Evolutionary conservation across 2,329 filamentous ascomycete species (phyloP), one percentile per base, ranked within the genome.

Genomic region (Aspergillus proliferans): DNA sequence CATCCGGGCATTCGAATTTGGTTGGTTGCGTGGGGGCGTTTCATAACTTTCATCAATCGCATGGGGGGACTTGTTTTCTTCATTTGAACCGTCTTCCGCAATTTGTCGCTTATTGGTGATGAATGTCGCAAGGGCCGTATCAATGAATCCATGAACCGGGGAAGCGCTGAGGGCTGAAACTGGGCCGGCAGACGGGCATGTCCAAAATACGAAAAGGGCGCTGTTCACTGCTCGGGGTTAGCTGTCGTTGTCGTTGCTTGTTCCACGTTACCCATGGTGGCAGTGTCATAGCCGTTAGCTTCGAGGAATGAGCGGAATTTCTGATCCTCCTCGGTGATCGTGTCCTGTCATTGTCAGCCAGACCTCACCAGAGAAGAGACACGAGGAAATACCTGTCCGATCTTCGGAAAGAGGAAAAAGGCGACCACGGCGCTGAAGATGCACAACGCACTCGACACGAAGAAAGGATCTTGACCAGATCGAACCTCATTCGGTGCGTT

Each of bases 391-490:
- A 71, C 73, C 65, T 76, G 82, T 9, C 83, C 83, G 52, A 96
- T 86, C 43, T 87, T 72, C 0, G 91, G 91, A 45, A 95, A 68
- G 50, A 80, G 78, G 58, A 89, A 80, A 7, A 86, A 72, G 1
- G 82, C 81, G 24, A 91, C 66, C 8, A 72, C 69, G 0, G 87
- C 88, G 2, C 83, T 85, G 44, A 95, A 74, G n/a, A 94, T 69
- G 57, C 88, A 93, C 48, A 95, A 69, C 21, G 80, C 75, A 36
- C 84, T 86, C 2, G 84, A 85, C n/a, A 96, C 88, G 68, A 84
- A 95, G 72, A 95, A 96, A 0, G 90, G 90, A 57, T 94, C 89
- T 64, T 95, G 89, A 1, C 88, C 88, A 4, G 77, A 76, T 18
- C 80, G 76, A 18, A 79, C 71, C 0, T 70, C 69, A 47, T 78